A percentile compares a stretch with the other conserved stretches of the same genome.
phyloP scores from a whole-genome alignment of 495 filamentous ascomycete genomes.

The Talaromyces liani region DNA sequence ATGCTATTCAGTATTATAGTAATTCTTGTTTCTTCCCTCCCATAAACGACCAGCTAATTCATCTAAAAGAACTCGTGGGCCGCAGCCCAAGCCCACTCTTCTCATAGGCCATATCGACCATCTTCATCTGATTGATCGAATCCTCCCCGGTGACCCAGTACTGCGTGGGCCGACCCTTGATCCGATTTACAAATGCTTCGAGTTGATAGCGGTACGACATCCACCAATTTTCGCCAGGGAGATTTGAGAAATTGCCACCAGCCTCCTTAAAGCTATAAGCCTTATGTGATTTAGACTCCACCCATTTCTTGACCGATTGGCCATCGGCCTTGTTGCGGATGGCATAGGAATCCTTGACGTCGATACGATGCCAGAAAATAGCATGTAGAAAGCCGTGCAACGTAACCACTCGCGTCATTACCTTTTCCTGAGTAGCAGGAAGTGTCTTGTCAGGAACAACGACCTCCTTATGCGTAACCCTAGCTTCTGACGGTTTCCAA shows the following conservation, averaged over 20 bases:
- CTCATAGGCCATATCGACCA: constrained; percentile 46
- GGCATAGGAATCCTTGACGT: constrained; percentile 30
- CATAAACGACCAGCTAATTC: not conserved
- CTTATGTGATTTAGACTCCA: constrained; percentile 27
- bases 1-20: not conserved
- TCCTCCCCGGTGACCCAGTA: constrained; percentile 46
- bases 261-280: constrained; percentile 34
- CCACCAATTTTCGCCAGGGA: constrained; percentile 39
- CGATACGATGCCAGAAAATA: constrained; percentile 35
- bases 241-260: constrained; percentile 18
- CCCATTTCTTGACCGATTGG: constrained; percentile 29
- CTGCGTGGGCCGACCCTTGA: constrained; percentile 34
- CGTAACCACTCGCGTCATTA: constrained; percentile 13
- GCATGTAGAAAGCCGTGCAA: constrained; percentile 24
- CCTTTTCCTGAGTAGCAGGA: constrained; percentile 22
- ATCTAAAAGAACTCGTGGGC: constrained; percentile 16
- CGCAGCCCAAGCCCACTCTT: constrained; percentile 32
- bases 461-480: constrained; percentile 15
- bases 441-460: constrained; percentile 18
- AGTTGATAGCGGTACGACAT: constrained; percentile 44
- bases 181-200: constrained; percentile 48
- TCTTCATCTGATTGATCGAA: constrained; percentile 44
- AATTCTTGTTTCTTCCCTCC: not conserved
- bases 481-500: constrained; percentile 13
- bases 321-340: constrained; percentile 20